Percentiles rank a stretch among this genome's conserved stretches.
These are phyloP conservation scores for Wickerhamiella lipophila DNA, from an alignment of 805 yeast species.

Conservation along the genomic window DNA sequence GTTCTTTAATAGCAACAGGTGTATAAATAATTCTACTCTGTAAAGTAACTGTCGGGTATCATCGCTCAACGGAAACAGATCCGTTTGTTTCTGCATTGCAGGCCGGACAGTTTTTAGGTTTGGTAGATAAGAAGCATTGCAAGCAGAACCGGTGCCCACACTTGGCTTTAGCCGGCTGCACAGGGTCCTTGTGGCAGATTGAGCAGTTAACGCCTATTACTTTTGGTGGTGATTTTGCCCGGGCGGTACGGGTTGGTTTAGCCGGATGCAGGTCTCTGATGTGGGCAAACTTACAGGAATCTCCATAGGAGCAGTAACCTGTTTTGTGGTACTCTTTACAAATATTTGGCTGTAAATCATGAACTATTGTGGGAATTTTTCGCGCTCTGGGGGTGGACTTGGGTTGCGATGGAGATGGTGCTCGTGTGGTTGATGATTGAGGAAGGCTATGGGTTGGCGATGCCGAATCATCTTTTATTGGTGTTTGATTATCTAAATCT, in stretches of 20 bases:
- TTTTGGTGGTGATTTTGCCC: slow-evolving; percentile 50
- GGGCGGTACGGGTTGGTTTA: background rate
- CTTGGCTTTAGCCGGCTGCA: background rate
- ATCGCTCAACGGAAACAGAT: slow-evolving; percentile 4
- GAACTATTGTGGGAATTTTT: slow-evolving; percentile 24
- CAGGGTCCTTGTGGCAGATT: slow-evolving; percentile 16
- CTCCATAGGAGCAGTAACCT: slow-evolving; percentile 96
- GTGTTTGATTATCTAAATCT: too few relatives aligned
- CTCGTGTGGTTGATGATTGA: too few relatives aligned
- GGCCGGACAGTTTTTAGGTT: slow-evolving; percentile 9
- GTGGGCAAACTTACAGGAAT: slow-evolving; percentile 88
- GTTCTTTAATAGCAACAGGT: too few relatives aligned
- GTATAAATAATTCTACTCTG: too few relatives aligned
- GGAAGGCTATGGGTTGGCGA: too few relatives aligned
- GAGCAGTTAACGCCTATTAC: slow-evolving; percentile 64
- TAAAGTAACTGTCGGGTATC: too few relatives aligned
- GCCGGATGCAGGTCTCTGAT: slow-evolving; percentile 42
- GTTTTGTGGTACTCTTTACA: slow-evolving; percentile 86
- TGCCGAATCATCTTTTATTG: background rate
- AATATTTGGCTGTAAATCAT: slow-evolving; percentile 86
- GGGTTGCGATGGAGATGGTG: too few relatives aligned
- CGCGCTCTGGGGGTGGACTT: too few relatives aligned
- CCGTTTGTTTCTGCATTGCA: slow-evolving; percentile 13
- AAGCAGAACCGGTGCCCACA: slow-evolving; percentile 8
- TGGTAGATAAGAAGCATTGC: slow-evolving; percentile 4